These are phyloP conservation scores for Silene noctiflora DNA, from an alignment of 179 eudicot species.

Conservation along the genomic window DNA sequence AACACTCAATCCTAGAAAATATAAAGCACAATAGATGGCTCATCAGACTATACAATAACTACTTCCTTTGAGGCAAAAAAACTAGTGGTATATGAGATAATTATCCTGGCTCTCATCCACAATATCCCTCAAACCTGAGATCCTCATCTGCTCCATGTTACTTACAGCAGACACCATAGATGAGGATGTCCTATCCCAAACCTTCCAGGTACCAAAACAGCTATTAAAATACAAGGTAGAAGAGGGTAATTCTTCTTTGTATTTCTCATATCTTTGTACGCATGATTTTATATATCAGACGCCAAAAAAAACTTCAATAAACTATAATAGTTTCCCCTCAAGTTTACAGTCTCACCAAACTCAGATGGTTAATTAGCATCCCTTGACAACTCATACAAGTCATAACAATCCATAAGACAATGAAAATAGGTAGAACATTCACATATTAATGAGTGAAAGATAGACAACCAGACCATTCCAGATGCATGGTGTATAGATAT, in stretches of 20 bases:
- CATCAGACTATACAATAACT: neutral
- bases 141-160: neutral
- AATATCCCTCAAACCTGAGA: neutral
- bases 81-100: neutral
- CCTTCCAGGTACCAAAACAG: neutral
- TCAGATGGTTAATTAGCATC: neutral
- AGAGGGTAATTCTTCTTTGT: neutral
- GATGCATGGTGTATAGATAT: slow-evolving; percentile 60
- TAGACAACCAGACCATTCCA: slow-evolving; percentile 55
- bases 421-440: neutral
- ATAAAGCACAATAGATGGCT: neutral
- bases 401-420: neutral
- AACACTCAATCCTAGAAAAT: neutral
- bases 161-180: neutral
- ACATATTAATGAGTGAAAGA: slow-evolving; percentile 6
- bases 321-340: neutral
- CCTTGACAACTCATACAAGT: neutral
- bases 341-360: neutral
- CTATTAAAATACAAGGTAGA: neutral
- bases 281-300: neutral
- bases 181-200: neutral
- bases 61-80: neutral
- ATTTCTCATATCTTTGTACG: neutral
- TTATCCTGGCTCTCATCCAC: neutral
- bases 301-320: neutral